Evolutionary conservation across 2,329 filamentous ascomycete species (phyloP), one percentile per base, ranked within the genome.

Genomic region (Pestalotiopsis fici): DNA sequence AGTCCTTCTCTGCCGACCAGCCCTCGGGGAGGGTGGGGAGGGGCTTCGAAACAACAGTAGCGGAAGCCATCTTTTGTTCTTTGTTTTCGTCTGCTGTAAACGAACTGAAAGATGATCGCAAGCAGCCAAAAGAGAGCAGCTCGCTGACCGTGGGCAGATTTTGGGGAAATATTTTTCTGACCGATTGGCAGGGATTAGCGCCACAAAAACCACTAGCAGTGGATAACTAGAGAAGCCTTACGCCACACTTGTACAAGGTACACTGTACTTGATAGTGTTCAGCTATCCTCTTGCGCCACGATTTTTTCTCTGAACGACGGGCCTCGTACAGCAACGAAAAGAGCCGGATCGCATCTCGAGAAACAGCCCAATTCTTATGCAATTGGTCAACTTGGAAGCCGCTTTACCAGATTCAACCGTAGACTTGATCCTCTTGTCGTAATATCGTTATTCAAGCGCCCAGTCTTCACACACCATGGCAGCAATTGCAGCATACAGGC

Each of bases 1-100:
- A 97, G 81, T 97, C 93, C 81, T 97, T 97, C 69, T 97, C 94
- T 70, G 89, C 91, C 59, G 88, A 85, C 95, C 95, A 98, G 74
- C 90, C 93, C 76, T 88, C 86, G 60, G 95, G 90, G 65, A 98
- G 88, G 76, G 88, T 80, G 61, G 94, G 94, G 59, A 98, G 87
- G 23, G 91, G 86, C 69, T 91, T 85, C 67, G 85, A 82, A 70
- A 92, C 83, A 70, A 89, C 85, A 35, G 85, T 81, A 65, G 88
- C 84, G 70, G 89, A 82, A 77, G 91, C 87, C 92, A 95, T 95
- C 74, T 73, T 83, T 68, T 72, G 64, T 68, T 69, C 66, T 65
- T 55, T 65, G 67, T 69, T 66, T 65, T 57, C 62, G 64, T 13
- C 50, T 62, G 54, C 69, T 59, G 60, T 65, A 35, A 35, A 35